These are phyloP conservation scores for Mortierella polycephala DNA, from an alignment of 371 early-diverging fungal species.

Conservation along the genomic window DNA sequence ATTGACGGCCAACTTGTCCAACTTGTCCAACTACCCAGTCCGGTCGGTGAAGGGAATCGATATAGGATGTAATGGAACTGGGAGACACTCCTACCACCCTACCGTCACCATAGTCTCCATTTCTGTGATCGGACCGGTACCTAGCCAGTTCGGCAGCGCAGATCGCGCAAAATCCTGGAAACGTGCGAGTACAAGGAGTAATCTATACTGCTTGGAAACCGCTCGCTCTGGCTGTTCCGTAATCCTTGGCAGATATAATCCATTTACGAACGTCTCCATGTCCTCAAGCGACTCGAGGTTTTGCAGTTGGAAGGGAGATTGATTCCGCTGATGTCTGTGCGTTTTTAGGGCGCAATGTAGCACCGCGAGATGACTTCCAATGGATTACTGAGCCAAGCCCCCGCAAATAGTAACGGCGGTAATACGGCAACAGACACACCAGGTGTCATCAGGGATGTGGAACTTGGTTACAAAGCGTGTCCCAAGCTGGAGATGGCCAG, in stretches of 20 bases:
- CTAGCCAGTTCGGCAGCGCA: not conserved
- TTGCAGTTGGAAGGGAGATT: constrained; percentile 20
- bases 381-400: too few relatives aligned
- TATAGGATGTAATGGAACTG: not conserved
- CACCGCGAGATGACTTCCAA: not conserved
- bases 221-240: constrained; percentile 21
- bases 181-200: not conserved
- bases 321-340: constrained; percentile 22
- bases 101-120: constrained; percentile 3
- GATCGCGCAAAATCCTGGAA: not conserved
- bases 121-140: not conserved
- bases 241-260: constrained; percentile 15
- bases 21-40: not conserved
- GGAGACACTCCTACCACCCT: not conserved
- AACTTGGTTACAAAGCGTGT: constrained; percentile 5
- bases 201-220: too few relatives aligned
- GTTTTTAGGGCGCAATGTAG: not conserved
- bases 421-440: too few relatives aligned
- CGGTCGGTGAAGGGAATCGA: not conserved
- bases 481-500: constrained; percentile 1
- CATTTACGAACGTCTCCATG: constrained; percentile 20
- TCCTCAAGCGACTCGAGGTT: constrained; percentile 12
- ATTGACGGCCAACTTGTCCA: constrained; percentile 3
- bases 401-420: too few relatives aligned
- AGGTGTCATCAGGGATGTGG: too few relatives aligned